Evolutionary conservation across 2,329 filamentous ascomycete genomes (phyloP), one percentile per base, ranked within the genome.

Genomic region (Neonectria magnoliae): DNA sequence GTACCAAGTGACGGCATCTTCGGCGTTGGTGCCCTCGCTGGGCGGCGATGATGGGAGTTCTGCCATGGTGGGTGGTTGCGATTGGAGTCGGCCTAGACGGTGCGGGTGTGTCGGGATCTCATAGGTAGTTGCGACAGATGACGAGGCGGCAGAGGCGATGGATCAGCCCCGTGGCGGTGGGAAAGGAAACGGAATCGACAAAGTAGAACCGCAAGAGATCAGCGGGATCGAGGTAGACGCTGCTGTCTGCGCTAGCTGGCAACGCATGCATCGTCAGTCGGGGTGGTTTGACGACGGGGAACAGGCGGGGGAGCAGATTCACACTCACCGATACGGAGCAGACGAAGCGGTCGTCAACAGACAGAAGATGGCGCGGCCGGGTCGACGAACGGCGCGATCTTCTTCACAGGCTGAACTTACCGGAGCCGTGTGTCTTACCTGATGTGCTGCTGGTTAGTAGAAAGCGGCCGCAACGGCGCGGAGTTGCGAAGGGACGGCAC

Each of bases 1-100:
- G 88, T 98, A 99, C 87, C 96, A 98, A 63, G 91, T 87, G 57
- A 99, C 85, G 66, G 94, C 91, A 76, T 96, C 93, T 76, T 94
- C 90, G 54, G 86, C 78, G 59, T 79, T 85, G 59, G 87, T 79
- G 57, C 82, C 79, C 74, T 84, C 85, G 75, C 81, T 81, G 11
- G 87, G 87, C 57, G 88, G 88, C 53, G 88, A 90, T 6, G 88
- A 90, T 6, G 88, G 87, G 71, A 84, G 83, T 75, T 90, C 88
- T 48, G 66, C 82, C 86, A 88, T 89, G 72, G 50, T 75, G 65
- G 54, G 42, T 63, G 50, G 45, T 65, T 50, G 55, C 57, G 60
- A 62, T 67, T 48, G 38, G 50, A 48, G 52, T 64, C 67, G 52
- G 33, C 54, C 48, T 54, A 55, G 42, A 56, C 18, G 50, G 47